phyloP scores from a whole-genome alignment of 176 grass and related monocot genomes.

The Raddia guianensis region DNA sequence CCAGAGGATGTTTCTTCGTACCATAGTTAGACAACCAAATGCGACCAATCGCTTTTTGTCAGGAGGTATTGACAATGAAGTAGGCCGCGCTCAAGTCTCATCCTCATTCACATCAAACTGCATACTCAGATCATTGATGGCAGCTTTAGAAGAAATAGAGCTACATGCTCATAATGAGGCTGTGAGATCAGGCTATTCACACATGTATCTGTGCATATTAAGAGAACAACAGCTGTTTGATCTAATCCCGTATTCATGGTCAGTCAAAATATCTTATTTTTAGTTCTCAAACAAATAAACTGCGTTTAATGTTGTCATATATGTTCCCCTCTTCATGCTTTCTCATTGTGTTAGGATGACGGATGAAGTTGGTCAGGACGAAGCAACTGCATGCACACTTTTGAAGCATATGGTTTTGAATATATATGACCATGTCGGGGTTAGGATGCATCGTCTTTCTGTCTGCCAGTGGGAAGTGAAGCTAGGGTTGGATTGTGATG shows the following conservation, averaged over 20 bases:
- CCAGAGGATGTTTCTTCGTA: slow-evolving; percentile 94
- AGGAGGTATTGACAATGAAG: slow-evolving; percentile 62
- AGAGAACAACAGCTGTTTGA: slow-evolving; percentile 71
- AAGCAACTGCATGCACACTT: slow-evolving; percentile 62
- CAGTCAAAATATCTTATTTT: slow-evolving; percentile 40
- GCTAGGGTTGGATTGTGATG: slow-evolving; percentile 77
- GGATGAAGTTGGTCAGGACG: slow-evolving; percentile 62
- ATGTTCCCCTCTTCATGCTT: slow-evolving; percentile 32
- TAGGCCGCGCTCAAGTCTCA: slow-evolving; percentile 52
- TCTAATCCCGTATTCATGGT: slow-evolving; percentile 91
- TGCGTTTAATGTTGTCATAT: slow-evolving; percentile 34
- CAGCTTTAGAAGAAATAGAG: slow-evolving; percentile 94
- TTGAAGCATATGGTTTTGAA: slow-evolving; percentile 89
- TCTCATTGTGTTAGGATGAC: slow-evolving; percentile 55
- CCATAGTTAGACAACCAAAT: slow-evolving; percentile 85
- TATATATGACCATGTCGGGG: slow-evolving; percentile 92
- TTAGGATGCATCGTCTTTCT: slow-evolving; percentile 94
- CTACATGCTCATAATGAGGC: slow-evolving; percentile 80
- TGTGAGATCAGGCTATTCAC: slow-evolving; percentile 79
- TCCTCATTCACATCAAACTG: slow-evolving; percentile 84
- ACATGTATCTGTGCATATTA: slow-evolving; percentile 94
- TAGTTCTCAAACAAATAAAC: slow-evolving; percentile 29
- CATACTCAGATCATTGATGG: slow-evolving; percentile 90
- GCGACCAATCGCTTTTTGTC: slow-evolving; percentile 64
- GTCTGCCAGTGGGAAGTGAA: slow-evolving; percentile 99